Base-by-base conservation (phyloP, 352 stramenopile genomes). In the Pythium sp. region DNA sequence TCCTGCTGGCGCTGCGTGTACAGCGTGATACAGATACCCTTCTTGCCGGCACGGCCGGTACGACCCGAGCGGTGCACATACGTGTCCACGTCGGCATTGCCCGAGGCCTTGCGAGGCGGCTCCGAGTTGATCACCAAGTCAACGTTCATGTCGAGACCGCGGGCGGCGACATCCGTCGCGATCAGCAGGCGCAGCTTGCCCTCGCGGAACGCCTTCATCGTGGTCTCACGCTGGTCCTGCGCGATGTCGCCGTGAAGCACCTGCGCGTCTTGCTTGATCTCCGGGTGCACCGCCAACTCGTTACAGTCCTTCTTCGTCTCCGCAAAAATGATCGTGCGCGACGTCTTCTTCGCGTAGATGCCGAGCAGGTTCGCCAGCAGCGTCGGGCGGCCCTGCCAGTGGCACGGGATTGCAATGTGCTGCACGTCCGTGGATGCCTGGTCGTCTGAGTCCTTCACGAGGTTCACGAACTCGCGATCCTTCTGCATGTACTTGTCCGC, bases 11-110 rank as follows among this genome's bases (percentile, higher is more conserved):
- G 82, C 15, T 78, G 77, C 28, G 90, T 98, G 76, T 97, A 98
- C 49, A 99, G 86, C 28, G 97, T 99, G 72, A 99, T 94, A 73
- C 98, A 99, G 68, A 98, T 91, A 56, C 98, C 98, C 71, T 97
- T 98, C 66, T 93, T 91, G 32, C 97, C 97, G 26, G 98, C 94
- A 68, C 98, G 92, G 53, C 97, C 98, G 2, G 98, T 98, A 64
- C 98, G 91, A 36, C 98, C 98, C n/a, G 93, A 98, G 55, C 98
- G 89, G 77, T 99, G 98, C 47, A 99, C 95, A 81, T 99, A 99
- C 5, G 97, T 98, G 73, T 99, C 97, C 4, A 96, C 90, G 74
- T 99, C 96, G 1, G 89, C 86, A 64, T 89, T 87, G 34, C 92
- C 91, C 22, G 82, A 88, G 58, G 78, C 77, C 82, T 90, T 94